Base-by-base conservation (phyloP, 345 rosid species). In the Dimocarpus longan region DNA sequence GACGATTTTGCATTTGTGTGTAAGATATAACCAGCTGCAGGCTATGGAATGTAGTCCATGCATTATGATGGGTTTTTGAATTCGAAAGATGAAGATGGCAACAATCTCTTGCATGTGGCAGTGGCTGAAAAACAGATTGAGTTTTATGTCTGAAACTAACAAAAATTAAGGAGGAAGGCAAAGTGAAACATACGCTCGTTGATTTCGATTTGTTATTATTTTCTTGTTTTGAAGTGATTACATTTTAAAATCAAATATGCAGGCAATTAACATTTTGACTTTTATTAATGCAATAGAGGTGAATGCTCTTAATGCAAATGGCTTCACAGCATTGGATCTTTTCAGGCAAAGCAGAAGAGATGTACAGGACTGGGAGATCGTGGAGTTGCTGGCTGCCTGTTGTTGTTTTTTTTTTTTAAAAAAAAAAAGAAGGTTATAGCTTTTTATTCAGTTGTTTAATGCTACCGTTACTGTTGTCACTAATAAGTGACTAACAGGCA, bases 1-100 rank as follows among this genome's bases (percentile, higher is more conserved):
- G 65, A 80, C 76, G 21, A 66, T 65, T 52, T 52, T 80, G n/a
- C 86, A 84, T 48, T 71, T 80, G 15, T 82, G 83, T 22, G 78
- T 82, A 54, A 81, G 62, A 74, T 24, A 77, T 43, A 72, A 64
- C 13, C 81, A 69, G 1, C 24, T 82, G 50, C 73, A 85, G 62
- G 74, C 85, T 0, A 26, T 77, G 78, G 69, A 81, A 74, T 79
- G 64, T 79, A 72, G 56, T 19, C 32, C 13, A 57, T 73, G 0
- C 48, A 63, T 0, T 71, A 76, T 42, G 37, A 63, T 56, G 80
- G 32, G 62, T 73, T 75, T 75, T 19, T 79, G 76, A 73, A 73
- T 66, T 63, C 59, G 5, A 76, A 21, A 16, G 84, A 79, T 66
- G 15, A 66, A n/a, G 75, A 84, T 57, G 84, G 84, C 46, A 66